A percentile compares a stretch with the other conserved stretches of the same genome.
phyloP scores from a whole-genome alignment of 2,329 filamentous ascomycete species.

The Talaromyces sp. region DNA sequence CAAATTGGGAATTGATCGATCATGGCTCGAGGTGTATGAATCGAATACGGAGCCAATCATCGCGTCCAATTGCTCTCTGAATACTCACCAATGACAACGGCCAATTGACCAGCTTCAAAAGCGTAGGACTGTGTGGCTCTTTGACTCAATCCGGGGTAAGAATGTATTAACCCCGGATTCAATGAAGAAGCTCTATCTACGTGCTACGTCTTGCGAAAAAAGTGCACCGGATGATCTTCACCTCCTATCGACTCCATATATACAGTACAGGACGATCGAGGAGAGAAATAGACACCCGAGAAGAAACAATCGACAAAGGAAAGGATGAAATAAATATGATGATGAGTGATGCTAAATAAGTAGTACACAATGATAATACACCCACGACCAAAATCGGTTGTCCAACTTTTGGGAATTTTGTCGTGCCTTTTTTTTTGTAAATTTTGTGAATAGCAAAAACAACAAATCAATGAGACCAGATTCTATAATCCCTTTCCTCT shows the following conservation, averaged over 20 bases:
- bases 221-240: neutral
- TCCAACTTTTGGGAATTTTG: slow-evolving; percentile 17
- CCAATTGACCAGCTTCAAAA: neutral
- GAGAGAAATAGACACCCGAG: neutral
- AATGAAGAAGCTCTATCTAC: neutral
- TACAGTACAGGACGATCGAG: slow-evolving; percentile 6
- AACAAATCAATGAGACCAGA: slow-evolving; percentile 10
- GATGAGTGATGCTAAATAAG: slow-evolving; percentile 20
- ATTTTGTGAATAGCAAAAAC: neutral
- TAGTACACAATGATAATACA: slow-evolving; percentile 20
- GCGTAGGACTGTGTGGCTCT: neutral
- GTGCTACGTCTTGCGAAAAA: neutral
- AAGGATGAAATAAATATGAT: slow-evolving; percentile 14
- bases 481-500: slow-evolving; percentile 14
- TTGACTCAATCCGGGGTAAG: neutral
- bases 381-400: slow-evolving; percentile 16
- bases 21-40: neutral
- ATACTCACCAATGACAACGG: neutral
- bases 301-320: slow-evolving; percentile 7
- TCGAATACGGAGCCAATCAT: neutral
- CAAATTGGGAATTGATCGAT: neutral
- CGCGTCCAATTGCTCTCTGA: neutral
- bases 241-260: slow-evolving; percentile 2
- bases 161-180: neutral
- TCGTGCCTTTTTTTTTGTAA: slow-evolving; percentile 14